Evolutionary conservation across 164 flowering plant genomes (phyloP), one percentile per base, ranked within the genome.

Genomic region (Piper betle): DNA sequence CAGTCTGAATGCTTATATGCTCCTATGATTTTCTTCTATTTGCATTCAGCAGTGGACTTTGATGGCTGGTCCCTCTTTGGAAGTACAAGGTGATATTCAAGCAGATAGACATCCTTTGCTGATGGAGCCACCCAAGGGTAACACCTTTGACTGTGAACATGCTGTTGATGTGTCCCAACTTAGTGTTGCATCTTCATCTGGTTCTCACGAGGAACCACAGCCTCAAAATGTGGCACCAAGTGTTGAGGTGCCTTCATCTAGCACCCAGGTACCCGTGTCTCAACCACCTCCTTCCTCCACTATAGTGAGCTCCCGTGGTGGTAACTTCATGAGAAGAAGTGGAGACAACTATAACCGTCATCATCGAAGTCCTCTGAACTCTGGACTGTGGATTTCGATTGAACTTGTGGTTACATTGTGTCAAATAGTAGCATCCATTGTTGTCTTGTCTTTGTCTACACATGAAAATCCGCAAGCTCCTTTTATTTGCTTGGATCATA

Each of bases 381-480:
- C 94, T 52, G 87, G 81, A 40, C 63, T 87, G 61, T 91, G 98
- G 98, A 82, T 88, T 68, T 82, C 85, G 10, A 68, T 87, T 69
- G 96, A 88, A 72, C 68, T 84, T 40, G 65, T 79, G 38, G 75
- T 88, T 39, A 81, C 85, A 38, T 62, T 84, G 55, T 64, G 83
- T 63, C 95, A 89, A 72, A 85, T 89, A 62, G 69, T 80, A 69
- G 90, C 85, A 3, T 76, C 81, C 5, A 53, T 75, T n/a, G 67
- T 75, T 57, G 81, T 81, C 54, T 71, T 81, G 61, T 64, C 70
- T 39, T 50, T 79, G 37, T 79, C 85, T 13, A 77, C 77, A 62
- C 64, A 81, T 64, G 85, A 81, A 65, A 70, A 77, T 10, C 81
- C 81, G 18, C 74, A 71, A 64, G 72, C 79, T 46, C 82, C 83